phyloP scores from a whole-genome alignment of 192 early-diverging fungal species.

The Coemansia erecta region DNA sequence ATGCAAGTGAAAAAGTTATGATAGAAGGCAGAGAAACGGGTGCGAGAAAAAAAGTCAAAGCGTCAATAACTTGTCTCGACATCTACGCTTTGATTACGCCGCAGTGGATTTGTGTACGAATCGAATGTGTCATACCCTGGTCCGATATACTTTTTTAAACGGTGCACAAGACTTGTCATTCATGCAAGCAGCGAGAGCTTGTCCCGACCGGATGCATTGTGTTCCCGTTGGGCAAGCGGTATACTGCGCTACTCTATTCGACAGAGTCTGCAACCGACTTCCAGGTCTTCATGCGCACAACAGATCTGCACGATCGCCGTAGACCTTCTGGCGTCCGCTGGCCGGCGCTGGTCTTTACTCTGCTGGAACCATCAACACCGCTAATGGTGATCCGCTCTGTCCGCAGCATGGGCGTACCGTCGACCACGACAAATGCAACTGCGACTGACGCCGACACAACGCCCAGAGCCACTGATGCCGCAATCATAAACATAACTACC shows the following conservation, averaged over 20 bases:
- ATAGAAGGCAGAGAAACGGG: not conserved
- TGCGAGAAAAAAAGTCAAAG: not conserved
- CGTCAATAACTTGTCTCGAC: too few relatives aligned
- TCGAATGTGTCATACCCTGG: too few relatives aligned
- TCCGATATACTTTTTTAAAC: too few relatives aligned
- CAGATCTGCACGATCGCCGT: slow-evolving; percentile 16
- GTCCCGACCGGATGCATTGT: not conserved
- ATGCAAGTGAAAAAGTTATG: too few relatives aligned
- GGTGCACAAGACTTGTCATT: not conserved
- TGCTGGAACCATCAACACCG: not conserved
- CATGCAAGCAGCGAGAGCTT: not conserved
- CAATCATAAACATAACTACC: slow-evolving; percentile 87
- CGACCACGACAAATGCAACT: slow-evolving; percentile 34
- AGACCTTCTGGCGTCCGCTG: not conserved
- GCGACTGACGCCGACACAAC: slow-evolving; percentile 43
- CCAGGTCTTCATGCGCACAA: slow-evolving; percentile 37
- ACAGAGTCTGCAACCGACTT: slow-evolving; percentile 1
- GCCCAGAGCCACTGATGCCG: slow-evolving; percentile 65
- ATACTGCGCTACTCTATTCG: not conserved
- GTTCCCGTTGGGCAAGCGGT: not conserved
- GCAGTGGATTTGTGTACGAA: too few relatives aligned
- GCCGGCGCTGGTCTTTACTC: not conserved
- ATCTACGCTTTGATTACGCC: too few relatives aligned
- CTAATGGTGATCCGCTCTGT: slow-evolving; percentile 24
- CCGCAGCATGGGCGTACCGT: slow-evolving; percentile 28